A percentile compares a stretch with the other conserved stretches of the same genome.
Evolutionary conservation across 2,329 filamentous ascomycete genomes (phyloP).

Genomic region (Raffaelea ambrosiae): DNA sequence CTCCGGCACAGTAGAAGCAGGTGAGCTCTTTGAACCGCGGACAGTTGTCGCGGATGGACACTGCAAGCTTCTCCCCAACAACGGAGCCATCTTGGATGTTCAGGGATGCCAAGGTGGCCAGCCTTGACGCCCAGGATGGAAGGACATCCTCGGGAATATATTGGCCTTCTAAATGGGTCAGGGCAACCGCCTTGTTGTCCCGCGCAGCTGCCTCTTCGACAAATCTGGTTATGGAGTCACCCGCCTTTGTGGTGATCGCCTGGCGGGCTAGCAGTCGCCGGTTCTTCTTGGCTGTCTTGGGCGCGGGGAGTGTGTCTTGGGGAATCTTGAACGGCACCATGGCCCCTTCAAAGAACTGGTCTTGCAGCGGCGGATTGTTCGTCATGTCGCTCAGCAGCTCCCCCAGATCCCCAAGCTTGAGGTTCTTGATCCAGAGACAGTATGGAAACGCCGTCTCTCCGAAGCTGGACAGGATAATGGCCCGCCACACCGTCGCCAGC

Average conservation of each 20-base stretch:
- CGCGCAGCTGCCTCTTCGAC: slow-evolving; percentile 28
- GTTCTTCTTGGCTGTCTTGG: slow-evolving; percentile 11
- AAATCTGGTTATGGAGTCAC: slow-evolving; percentile 46
- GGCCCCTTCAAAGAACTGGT: slow-evolving; percentile 30
- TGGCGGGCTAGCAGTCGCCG: slow-evolving; percentile 23
- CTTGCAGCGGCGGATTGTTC: slow-evolving; percentile 17
- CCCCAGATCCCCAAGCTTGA: slow-evolving; percentile 55
- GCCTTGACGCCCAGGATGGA: slow-evolving; percentile 47
- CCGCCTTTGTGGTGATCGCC: slow-evolving; percentile 38
- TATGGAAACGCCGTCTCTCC: slow-evolving; percentile 59
- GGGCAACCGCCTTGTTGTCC: slow-evolving; percentile 35
- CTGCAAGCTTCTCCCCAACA: slow-evolving; percentile 44
- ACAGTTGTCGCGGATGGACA: slow-evolving; percentile 48
- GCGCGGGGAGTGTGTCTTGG: slow-evolving; percentile 8
- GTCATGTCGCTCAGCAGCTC: slow-evolving; percentile 47
- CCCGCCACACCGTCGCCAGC: slow-evolving; percentile 59
- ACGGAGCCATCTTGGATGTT: slow-evolving; percentile 53
- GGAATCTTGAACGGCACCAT: slow-evolving; percentile 27
- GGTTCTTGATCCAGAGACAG: slow-evolving; percentile 54
- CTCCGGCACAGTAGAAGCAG: slow-evolving; percentile 37
- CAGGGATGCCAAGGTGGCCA: slow-evolving; percentile 50
- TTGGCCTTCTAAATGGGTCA: slow-evolving; percentile 51
- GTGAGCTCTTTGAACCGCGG: slow-evolving; percentile 52
- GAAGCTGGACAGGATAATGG: slow-evolving; percentile 57
- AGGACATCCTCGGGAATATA: slow-evolving; percentile 41